Evolutionary conservation across 2,329 filamentous ascomycete species (phyloP), one percentile per base, ranked within the genome.

Genomic region (Endothia cerciana): DNA sequence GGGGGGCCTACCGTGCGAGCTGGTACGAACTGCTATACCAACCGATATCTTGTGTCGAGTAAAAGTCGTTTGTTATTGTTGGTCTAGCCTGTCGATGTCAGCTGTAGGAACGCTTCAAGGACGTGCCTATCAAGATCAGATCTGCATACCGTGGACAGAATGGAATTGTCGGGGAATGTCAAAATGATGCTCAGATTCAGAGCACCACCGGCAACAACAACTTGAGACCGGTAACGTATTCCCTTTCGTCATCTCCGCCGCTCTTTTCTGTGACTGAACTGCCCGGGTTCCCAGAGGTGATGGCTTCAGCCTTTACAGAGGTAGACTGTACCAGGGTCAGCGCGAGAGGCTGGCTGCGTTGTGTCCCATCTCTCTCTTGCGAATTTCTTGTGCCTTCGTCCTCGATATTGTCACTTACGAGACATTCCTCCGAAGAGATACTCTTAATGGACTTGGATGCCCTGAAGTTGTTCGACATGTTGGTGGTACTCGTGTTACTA

Each of bases 21-120:
- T 75, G 68, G 67, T 77, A 76, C 25, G 74, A 74, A 62, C 73
- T 74, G 6, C 76, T 77, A 60, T 81, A 81, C 79, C 80, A 82
- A 38, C 78, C 79, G 19, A 82, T 75, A 64, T 81, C 79, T 11
- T 74, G 71, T 1, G 79, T 71, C 30, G 77, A 73, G 30, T 77
- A 71, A 67, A 77, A 71, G 28, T 74, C 70, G 61, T 73, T 68
- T 3, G 72, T 72, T 51, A 76, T 75, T 13, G 72, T 73, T 7
- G 75, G 75, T 49, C 74, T 72, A 11, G 76, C 75, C 11, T 74
- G 76, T 13, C 73, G 49, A 22, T 22, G 22, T 36, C 25, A 53
- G 49, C 8, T 45, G 43, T 22, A n/a, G 7, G 43, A 25, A 25
- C n/a, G n/a, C 7, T 10, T 10, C 10, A 22, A 25, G 11, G 2